A percentile compares a stretch with the other conserved stretches of the same genome.
phyloP scores from a whole-genome alignment of 202 grass and related monocot genomes.

The Carex arenaria region DNA sequence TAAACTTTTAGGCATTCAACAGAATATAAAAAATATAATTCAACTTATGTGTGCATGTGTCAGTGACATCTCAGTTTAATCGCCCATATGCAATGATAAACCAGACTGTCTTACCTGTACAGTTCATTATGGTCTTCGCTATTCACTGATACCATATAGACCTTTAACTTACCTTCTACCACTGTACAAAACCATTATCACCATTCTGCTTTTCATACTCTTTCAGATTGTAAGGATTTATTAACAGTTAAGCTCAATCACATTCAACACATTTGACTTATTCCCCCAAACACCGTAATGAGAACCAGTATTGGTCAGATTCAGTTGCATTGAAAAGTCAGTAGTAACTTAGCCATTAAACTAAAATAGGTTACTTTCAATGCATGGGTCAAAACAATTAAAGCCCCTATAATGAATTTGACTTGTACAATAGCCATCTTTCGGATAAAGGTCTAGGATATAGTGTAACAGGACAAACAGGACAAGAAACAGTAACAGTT shows the following conservation, averaged over 20 bases:
- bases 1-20: not conserved
- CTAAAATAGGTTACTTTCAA: not conserved
- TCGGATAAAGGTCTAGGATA: not conserved
- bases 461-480: not conserved
- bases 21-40: not conserved
- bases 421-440: not conserved
- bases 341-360: not conserved
- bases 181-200: not conserved
- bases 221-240: not conserved
- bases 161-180: not conserved
- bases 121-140: not conserved
- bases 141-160: not conserved
- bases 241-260: not conserved
- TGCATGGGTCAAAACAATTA: not conserved
- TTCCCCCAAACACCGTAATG: not conserved
- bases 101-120: not conserved
- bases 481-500: not conserved
- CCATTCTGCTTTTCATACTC: not conserved
- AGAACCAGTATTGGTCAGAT: not conserved
- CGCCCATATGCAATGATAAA: not conserved
- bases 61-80: not conserved
- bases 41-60: not conserved
- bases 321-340: not conserved
- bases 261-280: not conserved
- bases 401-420: not conserved